Base-by-base conservation (phyloP, 208 protist species). In the Endotrypanum monterogeii region DNA sequence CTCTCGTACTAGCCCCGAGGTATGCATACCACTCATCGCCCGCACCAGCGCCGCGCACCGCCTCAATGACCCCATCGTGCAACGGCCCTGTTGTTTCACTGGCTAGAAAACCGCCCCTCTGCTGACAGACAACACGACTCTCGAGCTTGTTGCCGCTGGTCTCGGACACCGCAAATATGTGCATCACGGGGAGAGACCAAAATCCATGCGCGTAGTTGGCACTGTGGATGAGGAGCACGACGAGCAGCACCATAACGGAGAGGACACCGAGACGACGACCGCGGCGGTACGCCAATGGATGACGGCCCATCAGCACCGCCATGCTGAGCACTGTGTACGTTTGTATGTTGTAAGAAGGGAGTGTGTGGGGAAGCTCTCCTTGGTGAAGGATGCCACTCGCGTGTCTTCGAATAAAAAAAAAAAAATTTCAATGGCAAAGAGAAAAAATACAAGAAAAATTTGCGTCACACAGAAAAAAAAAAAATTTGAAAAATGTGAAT, bases 1-100 rank as follows among this genome's bases (percentile, higher is more conserved):
- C 67, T 16, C 61, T 20, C 6, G 80, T 79, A 57, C 74, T 65
- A 41, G 67, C 79, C 58, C 67, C 79, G 52, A 88, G 79, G 54
- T 67, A 85, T 20, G 78, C 75, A 68, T 79, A 85, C 83, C 83
- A 88, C 39, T 32, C 70, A 3, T 14, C 41, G 32, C 44, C 65
- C 16, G 55, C 54, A 50, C 66, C 76, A 3, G 73, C 77, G 0
- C 18, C 39, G 18, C 65, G 75, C 7, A 25, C 76, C 9, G 76
- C 73, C 23, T 73, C 28, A n/a, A 81, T 71, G 37, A 82, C 67
- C 1, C 46, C 55, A 2, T 46, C 11, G 54, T 84, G 80, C 67
- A 76, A 2, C 4, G 56, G 37, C 6, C 63, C 70, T 23, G 83
- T 84, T 32, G 78, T 67, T 46, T 82, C 79, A 28, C 66, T 52